phyloP scores from a whole-genome alignment of 1,139 yeast genomes.

The Wickerhamiella pararugosa region DNA sequence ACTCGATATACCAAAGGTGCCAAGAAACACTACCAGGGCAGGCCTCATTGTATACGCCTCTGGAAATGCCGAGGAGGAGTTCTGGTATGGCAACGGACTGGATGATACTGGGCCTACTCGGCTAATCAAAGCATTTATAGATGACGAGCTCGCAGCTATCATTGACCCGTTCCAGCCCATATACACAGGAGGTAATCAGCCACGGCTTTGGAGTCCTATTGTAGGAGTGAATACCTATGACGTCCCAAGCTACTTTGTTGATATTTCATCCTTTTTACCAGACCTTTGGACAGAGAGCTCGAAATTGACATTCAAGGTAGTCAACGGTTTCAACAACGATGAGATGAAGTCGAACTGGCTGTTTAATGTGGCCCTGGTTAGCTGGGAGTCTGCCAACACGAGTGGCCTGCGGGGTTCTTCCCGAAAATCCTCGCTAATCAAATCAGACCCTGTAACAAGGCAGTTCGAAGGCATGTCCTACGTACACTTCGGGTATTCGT shows the following conservation, averaged over 20 bases:
- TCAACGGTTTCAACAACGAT: slow-evolving; percentile 42
- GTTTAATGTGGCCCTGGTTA: slow-evolving; percentile 45
- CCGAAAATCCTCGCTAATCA: too few species aligned
- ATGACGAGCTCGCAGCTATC: slow-evolving; percentile 23
- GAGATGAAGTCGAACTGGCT: slow-evolving; percentile 52
- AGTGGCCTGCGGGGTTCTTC: too few species aligned
- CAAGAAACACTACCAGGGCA: slow-evolving; percentile 42
- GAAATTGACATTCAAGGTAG: slow-evolving; percentile 26
- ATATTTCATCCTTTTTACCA: slow-evolving; percentile 54
- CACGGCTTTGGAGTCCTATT: slow-evolving; percentile 64
- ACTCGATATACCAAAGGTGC: slow-evolving; percentile 6
- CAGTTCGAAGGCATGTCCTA: too few species aligned
- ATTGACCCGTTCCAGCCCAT: slow-evolving; percentile 34
- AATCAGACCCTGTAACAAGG: too few species aligned
- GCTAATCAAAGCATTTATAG: slow-evolving; percentile 23
- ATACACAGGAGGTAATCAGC: slow-evolving; percentile 68
- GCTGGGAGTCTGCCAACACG: slow-evolving; percentile 28
- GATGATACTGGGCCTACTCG: slow-evolving; percentile 31
- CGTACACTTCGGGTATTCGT: too few species aligned
- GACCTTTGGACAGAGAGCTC: slow-evolving; percentile 34
- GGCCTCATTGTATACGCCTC: slow-evolving; percentile 48
- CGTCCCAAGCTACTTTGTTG: slow-evolving; percentile 48
- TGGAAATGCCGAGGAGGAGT: slow-evolving; percentile 70
- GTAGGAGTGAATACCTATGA: slow-evolving; percentile 65
- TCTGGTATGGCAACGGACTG: slow-evolving; percentile 40